phyloP scores from a whole-genome alignment of 805 yeast species.

The Saccharomyces mikatae region DNA sequence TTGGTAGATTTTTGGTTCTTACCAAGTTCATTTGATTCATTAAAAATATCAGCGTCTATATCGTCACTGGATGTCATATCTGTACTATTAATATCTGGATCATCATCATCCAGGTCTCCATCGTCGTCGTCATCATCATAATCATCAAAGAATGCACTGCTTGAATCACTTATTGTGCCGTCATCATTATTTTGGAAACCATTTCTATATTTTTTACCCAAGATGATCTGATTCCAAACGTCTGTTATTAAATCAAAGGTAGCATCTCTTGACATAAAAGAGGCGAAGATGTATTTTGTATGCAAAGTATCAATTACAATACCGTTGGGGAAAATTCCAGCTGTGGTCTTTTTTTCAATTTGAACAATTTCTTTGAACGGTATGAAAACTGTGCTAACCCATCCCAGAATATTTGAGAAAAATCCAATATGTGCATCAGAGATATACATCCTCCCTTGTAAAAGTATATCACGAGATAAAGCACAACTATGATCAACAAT shows the following conservation, averaged over 20 bases:
- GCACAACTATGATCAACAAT: constrained; percentile 62
- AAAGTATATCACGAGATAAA: constrained; percentile 51
- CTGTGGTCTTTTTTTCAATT: constrained; percentile 58
- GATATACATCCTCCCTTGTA: constrained; percentile 58
- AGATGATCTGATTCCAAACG: constrained; percentile 48
- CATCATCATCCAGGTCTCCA: constrained; percentile 16
- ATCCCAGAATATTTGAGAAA: constrained; percentile 59
- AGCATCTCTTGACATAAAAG: constrained; percentile 53
- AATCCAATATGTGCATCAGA: constrained; percentile 51
- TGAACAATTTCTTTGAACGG: constrained; percentile 56
- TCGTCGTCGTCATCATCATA: constrained; percentile 26
- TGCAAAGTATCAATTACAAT: constrained; percentile 56
- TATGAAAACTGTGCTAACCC: constrained; percentile 51
- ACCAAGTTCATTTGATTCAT: constrained; percentile 17
- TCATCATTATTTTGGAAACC: constrained; percentile 6
- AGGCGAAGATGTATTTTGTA: constrained; percentile 55
- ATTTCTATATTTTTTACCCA: constrained; percentile 16
- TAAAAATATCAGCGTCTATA: constrained; percentile 9
- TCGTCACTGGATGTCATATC: constrained; percentile 32
- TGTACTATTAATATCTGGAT: constrained; percentile 19
- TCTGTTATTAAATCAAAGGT: constrained; percentile 43
- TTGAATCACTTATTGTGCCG: constrained; percentile 1
- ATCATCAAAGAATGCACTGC: constrained; percentile 4
- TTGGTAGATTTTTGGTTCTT: not conserved
- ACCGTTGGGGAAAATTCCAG: constrained; percentile 66